phyloP scores from a whole-genome alignment of 2,329 filamentous ascomycete species.

The Fusarium nurragi region DNA sequence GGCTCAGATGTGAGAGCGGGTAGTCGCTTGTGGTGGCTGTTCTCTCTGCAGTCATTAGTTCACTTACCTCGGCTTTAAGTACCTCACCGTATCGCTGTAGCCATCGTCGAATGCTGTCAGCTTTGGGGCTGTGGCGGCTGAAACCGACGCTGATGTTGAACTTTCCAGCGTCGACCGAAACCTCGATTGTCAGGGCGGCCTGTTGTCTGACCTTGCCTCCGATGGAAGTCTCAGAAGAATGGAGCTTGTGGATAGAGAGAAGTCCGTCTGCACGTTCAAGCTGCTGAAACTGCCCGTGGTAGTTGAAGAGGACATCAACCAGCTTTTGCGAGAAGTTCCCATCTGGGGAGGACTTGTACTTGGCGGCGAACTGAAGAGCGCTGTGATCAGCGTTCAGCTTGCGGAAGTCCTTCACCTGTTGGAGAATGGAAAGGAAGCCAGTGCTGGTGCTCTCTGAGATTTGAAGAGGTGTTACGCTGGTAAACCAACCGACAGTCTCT shows the following conservation, averaged over 20 bases:
- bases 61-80: neutral
- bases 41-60: neutral
- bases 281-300: neutral
- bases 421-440: neutral
- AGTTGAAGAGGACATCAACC: slow-evolving; percentile 1
- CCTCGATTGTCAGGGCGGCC: neutral
- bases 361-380: too few species aligned
- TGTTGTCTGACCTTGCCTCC: neutral
- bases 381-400: too few species aligned
- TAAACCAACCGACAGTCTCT: slow-evolving; percentile 3
- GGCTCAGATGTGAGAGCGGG: neutral
- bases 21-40: neutral
- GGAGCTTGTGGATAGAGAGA: neutral
- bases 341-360: too few species aligned
- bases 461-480: neutral
- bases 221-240: neutral
- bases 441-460: neutral
- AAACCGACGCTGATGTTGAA: neutral
- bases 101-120: neutral
- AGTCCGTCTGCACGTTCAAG: neutral
- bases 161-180: neutral
- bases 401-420: slow-evolving; percentile 1
- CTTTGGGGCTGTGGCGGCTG: neutral
- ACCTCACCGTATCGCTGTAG: neutral
- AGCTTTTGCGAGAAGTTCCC: too few species aligned